phyloP scores from a whole-genome alignment of 495 filamentous ascomycete genomes.

The Penicillium chermesinum region DNA sequence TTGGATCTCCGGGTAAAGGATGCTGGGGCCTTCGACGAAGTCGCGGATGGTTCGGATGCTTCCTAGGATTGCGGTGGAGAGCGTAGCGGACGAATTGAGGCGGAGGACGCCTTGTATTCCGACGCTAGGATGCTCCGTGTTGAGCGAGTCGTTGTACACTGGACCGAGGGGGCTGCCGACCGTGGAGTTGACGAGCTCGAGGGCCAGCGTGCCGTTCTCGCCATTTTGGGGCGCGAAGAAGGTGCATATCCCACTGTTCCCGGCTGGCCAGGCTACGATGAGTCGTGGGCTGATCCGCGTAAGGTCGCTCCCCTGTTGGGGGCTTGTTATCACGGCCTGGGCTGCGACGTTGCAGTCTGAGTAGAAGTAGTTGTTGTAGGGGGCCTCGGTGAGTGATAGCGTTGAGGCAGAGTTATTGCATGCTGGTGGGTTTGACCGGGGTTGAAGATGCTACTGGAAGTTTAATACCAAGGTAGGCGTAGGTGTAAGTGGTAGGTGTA shows the following conservation, averaged over 20 bases:
- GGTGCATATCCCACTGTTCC: slow-evolving; percentile 53
- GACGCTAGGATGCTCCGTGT: slow-evolving; percentile 31
- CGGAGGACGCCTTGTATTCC: slow-evolving; percentile 48
- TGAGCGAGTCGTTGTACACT: slow-evolving; percentile 23
- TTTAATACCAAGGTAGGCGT: too few species aligned
- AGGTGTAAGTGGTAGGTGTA: neutral
- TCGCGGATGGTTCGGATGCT: slow-evolving; percentile 59
- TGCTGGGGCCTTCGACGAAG: slow-evolving; percentile 53
- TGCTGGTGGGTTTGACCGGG: slow-evolving; percentile 1
- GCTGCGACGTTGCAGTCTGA: slow-evolving; percentile 52
- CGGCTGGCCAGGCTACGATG: slow-evolving; percentile 60
- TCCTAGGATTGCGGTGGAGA: slow-evolving; percentile 52
- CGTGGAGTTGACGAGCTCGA: slow-evolving; percentile 46
- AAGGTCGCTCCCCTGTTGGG: slow-evolving; percentile 48
- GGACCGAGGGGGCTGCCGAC: slow-evolving; percentile 28
- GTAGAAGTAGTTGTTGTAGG: slow-evolving; percentile 62
- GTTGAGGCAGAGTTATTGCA: slow-evolving; percentile 13
- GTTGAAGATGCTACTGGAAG: neutral
- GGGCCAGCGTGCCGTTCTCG: slow-evolving; percentile 47
- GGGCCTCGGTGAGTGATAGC: slow-evolving; percentile 30
- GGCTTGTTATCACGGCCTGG: slow-evolving; percentile 56
- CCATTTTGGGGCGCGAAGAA: slow-evolving; percentile 52
- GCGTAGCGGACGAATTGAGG: slow-evolving; percentile 51
- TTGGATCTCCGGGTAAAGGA: slow-evolving; percentile 49
- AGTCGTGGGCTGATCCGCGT: slow-evolving; percentile 50